phyloP scores from a whole-genome alignment of 2,329 filamentous ascomycete species.

The Xylariaceae sp. region DNA sequence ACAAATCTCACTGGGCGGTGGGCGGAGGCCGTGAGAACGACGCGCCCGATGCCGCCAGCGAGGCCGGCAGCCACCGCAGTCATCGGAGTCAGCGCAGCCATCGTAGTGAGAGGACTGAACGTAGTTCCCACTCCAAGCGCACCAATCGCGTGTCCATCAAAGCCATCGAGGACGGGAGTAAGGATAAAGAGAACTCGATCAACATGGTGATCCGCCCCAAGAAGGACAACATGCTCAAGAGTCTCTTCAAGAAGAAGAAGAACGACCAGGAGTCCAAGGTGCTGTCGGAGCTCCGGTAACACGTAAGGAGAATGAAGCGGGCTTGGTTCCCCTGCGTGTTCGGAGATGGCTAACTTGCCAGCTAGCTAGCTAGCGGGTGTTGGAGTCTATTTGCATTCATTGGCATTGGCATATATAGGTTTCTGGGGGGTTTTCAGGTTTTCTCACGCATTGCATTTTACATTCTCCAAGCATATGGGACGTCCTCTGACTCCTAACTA shows the following conservation, averaged over 20 bases:
- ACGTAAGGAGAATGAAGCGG: neutral
- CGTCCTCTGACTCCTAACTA: no score
- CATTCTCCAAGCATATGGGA: no score
- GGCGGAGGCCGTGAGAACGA: no score
- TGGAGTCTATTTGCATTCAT: neutral
- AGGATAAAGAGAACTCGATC: conserved; percentile 39
- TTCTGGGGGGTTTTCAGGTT: neutral
- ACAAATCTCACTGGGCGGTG: conserved; percentile 30
- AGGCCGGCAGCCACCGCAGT: conserved; percentile 38
- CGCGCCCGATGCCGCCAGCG: conserved; percentile 39
- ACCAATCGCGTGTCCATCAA: conserved; percentile 31
- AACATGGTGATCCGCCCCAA: conserved; percentile 48
- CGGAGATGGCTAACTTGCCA: neutral
- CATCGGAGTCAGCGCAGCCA: conserved; percentile 38
- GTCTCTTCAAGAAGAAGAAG: conserved; percentile 61
- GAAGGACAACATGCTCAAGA: conserved; percentile 60
- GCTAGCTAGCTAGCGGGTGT: neutral
- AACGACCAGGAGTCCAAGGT: conserved; percentile 34
- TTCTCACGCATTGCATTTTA: neutral
- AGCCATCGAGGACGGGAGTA: conserved; percentile 41
- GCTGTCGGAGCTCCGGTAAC: neutral
- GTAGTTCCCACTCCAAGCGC: conserved; percentile 36
- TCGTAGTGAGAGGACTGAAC: conserved; percentile 41
- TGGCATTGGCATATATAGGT: neutral
- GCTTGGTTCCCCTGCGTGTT: no score